Conservation (phyloP, 495 filamentous ascomycete genomes). For the Haplographium delicatum region DNA sequence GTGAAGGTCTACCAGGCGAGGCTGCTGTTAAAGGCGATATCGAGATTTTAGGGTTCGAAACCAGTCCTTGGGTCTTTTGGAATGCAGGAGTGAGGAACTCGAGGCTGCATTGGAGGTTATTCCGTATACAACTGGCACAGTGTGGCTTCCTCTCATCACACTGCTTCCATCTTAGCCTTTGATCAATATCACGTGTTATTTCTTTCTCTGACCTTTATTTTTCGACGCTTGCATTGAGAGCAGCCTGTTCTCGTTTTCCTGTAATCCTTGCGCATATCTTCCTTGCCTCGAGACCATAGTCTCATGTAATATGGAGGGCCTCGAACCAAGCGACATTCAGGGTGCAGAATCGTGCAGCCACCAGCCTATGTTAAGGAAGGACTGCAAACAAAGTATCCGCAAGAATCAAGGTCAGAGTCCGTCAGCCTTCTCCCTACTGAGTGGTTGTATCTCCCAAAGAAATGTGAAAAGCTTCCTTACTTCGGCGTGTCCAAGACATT, state of each 20-base stretch:
- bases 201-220: conserved; percentile 7
- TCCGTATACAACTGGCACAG: conserved; percentile 1
- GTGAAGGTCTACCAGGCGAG: neutral
- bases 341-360: no score
- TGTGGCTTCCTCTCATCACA: conserved; percentile 12
- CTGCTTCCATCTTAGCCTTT: neutral
- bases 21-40: neutral
- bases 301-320: no score
- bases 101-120: conserved; percentile 5
- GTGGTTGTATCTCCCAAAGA: no score
- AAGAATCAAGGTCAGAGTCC: no score
- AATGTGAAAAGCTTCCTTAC: no score
- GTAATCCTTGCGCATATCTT: conserved; percentile 1
- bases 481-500: no score
- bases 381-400: no score
- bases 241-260: conserved; percentile 12
- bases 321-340: no score
- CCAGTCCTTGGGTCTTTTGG: neutral
- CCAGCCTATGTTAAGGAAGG: no score
- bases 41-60: neutral
- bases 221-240: conserved; percentile 4
- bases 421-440: no score
- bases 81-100: conserved; percentile 5
- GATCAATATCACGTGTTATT: neutral
- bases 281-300: no score